Conservation (phyloP, 495 filamentous ascomycete species). For the Lasiosphaeria miniovina region DNA sequence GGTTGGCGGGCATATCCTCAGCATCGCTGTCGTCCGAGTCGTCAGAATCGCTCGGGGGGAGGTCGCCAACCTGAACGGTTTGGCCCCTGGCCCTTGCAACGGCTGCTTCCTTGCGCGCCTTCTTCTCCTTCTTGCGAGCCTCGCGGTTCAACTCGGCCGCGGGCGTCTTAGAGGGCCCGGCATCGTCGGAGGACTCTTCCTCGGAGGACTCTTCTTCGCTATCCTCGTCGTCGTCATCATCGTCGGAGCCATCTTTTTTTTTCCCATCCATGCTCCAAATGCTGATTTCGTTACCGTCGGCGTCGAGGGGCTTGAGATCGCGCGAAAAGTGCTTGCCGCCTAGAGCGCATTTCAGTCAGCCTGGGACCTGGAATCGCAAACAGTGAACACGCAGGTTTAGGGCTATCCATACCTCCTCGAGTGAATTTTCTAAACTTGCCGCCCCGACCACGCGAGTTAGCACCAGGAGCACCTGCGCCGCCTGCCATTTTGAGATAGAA, state of each 20-base stretch:
- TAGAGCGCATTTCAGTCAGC: conserved; percentile 31
- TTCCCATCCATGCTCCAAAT: conserved; percentile 62
- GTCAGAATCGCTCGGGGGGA: conserved; percentile 68
- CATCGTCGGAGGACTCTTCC: conserved; percentile 38
- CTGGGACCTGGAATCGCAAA: not conserved
- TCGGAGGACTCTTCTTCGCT: conserved; percentile 46
- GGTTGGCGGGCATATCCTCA: conserved; percentile 75
- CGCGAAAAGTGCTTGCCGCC: conserved; percentile 94
- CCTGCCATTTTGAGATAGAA: conserved; percentile 54
- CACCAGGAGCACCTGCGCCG: conserved; percentile 54
- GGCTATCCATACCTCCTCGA: conserved; percentile 67
- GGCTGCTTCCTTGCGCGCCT: conserved; percentile 88
- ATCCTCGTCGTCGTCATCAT: conserved; percentile 34
- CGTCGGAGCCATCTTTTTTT: conserved; percentile 24
- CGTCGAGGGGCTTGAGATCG: conserved; percentile 79
- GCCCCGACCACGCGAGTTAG: conserved; percentile 66
- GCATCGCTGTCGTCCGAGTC: conserved; percentile 54
- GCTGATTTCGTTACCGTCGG: conserved; percentile 71
- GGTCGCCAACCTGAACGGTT: conserved; percentile 72
- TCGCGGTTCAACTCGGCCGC: conserved; percentile 67
- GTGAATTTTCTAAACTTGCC: conserved; percentile 93
- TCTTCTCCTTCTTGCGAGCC: conserved; percentile 80
- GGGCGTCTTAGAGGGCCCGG: conserved; percentile 36
- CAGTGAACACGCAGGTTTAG: not conserved
- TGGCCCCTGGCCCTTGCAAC: conserved; percentile 63